Evolutionary conservation across 1,139 yeast species (phyloP).

Genomic region (Taphrina flavorubra): DNA sequence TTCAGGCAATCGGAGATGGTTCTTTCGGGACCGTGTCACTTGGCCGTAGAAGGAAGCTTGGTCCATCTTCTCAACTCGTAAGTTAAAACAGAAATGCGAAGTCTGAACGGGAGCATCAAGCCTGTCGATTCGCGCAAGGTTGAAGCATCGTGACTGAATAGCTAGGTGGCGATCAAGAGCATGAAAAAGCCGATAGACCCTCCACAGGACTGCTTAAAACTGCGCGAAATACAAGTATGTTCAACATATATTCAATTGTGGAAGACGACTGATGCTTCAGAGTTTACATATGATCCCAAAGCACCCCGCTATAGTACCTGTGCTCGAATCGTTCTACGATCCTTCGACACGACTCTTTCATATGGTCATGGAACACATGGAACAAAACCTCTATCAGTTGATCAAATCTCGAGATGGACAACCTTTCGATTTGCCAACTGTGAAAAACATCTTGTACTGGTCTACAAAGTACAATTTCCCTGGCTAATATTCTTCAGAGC

Average conservation of each 20-base stretch:
- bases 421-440: constrained; percentile 63
- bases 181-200: constrained; percentile 64
- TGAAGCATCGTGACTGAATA: neutral
- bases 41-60: constrained; percentile 42
- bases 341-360: constrained; percentile 63
- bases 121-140: neutral
- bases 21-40: constrained; percentile 46
- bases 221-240: constrained; percentile 77
- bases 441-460: constrained; percentile 62
- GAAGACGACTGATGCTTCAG: neutral
- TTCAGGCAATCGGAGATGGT: constrained; percentile 45
- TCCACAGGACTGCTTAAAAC: constrained; percentile 63
- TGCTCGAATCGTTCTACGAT: constrained; percentile 81
- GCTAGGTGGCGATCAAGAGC: constrained; percentile 77
- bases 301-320: constrained; percentile 72
- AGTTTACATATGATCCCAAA: constrained; percentile 67
- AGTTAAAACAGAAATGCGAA: neutral
- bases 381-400: constrained; percentile 75
- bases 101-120: too few relatives aligned
- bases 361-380: constrained; percentile 88
- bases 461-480: neutral
- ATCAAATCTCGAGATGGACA: constrained; percentile 58
- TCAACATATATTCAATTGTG: constrained; percentile 55
- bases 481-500: constrained; percentile 46
- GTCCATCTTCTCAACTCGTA: constrained; percentile 18